A percentile compares a stretch with the other conserved stretches of the same genome.
Evolutionary conservation across 139 green algal genomes (phyloP).

Genomic region (Trebouxia sp.): DNA sequence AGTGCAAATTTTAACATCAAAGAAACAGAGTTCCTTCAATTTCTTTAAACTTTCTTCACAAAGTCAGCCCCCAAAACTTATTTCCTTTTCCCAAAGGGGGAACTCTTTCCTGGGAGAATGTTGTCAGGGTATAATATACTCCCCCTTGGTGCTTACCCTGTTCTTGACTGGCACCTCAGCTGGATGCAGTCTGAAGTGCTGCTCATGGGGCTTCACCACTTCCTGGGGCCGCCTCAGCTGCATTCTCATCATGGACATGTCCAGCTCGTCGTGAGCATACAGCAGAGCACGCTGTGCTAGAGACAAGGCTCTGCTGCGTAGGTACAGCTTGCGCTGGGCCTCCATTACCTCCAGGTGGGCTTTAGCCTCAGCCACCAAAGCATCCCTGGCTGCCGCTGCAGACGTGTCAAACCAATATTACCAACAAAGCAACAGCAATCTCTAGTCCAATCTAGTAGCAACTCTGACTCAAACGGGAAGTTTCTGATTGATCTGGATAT

Average conservation of each 20-base stretch:
- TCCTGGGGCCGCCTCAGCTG: constrained; percentile 38
- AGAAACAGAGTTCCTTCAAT: too few species aligned
- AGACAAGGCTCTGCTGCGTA: constrained; percentile 43
- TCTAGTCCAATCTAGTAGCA: too few species aligned
- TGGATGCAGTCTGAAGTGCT: constrained; percentile 60
- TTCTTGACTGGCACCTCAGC: constrained; percentile 58
- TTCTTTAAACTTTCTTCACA: too few species aligned
- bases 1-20: too few species aligned
- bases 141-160: constrained; percentile 36
- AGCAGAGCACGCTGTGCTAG: constrained; percentile 43
- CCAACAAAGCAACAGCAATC: too few species aligned
- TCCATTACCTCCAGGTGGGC: constrained; percentile 67
- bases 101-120: too few species aligned
- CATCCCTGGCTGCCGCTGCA: constrained; percentile 33
- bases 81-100: too few species aligned
- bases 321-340: constrained; percentile 65
- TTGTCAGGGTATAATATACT: too few species aligned
- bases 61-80: too few species aligned
- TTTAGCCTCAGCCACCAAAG: constrained; percentile 44
- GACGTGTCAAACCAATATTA: neutral
- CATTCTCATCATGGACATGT: constrained; percentile 80
- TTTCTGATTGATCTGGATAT: too few species aligned
- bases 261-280: constrained; percentile 87
- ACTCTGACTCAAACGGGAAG: too few species aligned
- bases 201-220: constrained; percentile 52